Base-by-base conservation (phyloP, 2,329 filamentous ascomycete genomes). In the Didymella arachidicola region DNA sequence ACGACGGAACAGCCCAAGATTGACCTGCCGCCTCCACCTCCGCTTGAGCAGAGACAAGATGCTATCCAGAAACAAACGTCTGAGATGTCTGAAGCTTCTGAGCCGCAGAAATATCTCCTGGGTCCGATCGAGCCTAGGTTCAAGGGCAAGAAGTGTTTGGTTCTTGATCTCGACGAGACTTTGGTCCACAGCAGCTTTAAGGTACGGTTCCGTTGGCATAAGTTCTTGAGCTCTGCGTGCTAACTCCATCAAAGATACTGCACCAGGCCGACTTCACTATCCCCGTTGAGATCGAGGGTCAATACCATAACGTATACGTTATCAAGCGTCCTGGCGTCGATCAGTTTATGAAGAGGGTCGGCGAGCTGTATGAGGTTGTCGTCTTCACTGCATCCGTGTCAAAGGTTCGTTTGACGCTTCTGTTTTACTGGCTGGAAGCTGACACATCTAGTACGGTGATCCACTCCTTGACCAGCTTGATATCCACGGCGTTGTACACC, bases 231-330 rank as follows among this genome's bases (percentile, higher is more conserved):
- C 30, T 41, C 14, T 34, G 3, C 51, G 49, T 16, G 39, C 57
- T 72, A 51, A 74, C 38, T 48, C 22, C 50, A n/a, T 49, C 11
- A 19, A 72, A 98, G 93, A 95, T 98, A 67, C 84, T 99, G 44
- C 93, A 98, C 73, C 94, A 98, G 82, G 95, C 95, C 58, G 95
- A 99, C 79, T 98, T 99, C 75, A 99, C 95, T 6, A 98, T 99
- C 74, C 95, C 95, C 0, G 95, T 99, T 29, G 95, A 99, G 74
- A 99, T 99, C 64, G 95, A 99, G 81, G 95, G 95, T 56, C 96
- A 97, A 78, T 98, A 96, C 75, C 95, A 99, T 80, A 99, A 99
- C 72, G 96, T 99, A 53, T 99, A 99, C 76, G 95, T 99, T 65
- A 99, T 99, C 78, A 99, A 99, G 81, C 88, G 95, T 71, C 95